Percentiles rank a stretch among this genome's conserved stretches.
Conservation (phyloP, 2,329 filamentous ascomycete genomes). For the Metarhizium robertsii region DNA sequence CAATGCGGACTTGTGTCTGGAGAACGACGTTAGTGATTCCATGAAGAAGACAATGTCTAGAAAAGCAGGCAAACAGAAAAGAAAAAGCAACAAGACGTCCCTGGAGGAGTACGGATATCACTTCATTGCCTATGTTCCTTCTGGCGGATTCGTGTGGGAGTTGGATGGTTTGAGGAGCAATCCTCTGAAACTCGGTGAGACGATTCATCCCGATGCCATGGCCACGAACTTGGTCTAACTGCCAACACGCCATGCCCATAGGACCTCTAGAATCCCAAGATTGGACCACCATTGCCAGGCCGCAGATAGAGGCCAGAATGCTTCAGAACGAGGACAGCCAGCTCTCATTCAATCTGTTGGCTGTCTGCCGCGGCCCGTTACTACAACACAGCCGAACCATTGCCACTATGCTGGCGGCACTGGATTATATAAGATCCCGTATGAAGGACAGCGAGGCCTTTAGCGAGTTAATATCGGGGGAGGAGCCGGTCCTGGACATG, state of each 20-base stretch:
- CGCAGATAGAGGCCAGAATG: constrained; percentile 61
- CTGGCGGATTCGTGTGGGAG: constrained; percentile 70
- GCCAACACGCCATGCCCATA: not conserved
- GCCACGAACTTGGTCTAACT: not conserved
- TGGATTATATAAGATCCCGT: constrained; percentile 28
- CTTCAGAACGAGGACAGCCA: constrained; percentile 52
- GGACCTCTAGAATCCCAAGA: constrained; percentile 24
- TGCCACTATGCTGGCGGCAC: constrained; percentile 29
- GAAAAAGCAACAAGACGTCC: constrained; percentile 30
- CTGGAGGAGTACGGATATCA: constrained; percentile 66
- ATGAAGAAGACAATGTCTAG: constrained; percentile 23
- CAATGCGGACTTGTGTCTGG: constrained; percentile 56
- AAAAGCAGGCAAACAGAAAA: constrained; percentile 23
- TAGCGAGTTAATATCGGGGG: constrained; percentile 12
- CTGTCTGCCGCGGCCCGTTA: constrained; percentile 60
- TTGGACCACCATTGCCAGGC: constrained; percentile 59
- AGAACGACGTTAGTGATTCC: constrained; percentile 40
- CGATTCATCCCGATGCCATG: not conserved
- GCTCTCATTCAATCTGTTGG: constrained; percentile 69
- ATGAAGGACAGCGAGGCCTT: constrained; percentile 14
- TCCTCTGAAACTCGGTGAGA: constrained; percentile 38
- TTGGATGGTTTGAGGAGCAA: constrained; percentile 74
- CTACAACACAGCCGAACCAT: constrained; percentile 37
- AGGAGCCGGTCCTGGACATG: constrained; percentile 13
- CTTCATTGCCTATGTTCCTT: constrained; percentile 81